A percentile compares a stretch with the other conserved stretches of the same genome.
These are phyloP conservation scores for Chenopodium album DNA, from an alignment of 148 eudicot genomes.

Conservation along the genomic window DNA sequence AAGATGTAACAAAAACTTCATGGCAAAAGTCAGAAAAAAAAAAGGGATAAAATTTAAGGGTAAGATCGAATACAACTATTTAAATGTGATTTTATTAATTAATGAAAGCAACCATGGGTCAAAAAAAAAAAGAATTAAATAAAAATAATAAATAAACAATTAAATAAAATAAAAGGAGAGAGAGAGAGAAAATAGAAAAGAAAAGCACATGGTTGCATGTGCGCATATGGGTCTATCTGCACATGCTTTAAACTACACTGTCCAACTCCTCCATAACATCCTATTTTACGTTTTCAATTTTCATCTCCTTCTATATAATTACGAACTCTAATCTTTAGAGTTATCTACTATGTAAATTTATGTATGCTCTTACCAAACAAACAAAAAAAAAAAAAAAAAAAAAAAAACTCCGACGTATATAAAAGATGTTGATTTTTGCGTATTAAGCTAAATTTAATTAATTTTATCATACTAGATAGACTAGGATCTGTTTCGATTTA, in stretches of 20 bases:
- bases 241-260: constrained; percentile 21
- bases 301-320: too few relatives aligned
- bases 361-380: too few relatives aligned
- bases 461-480: too few relatives aligned
- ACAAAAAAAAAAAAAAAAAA: too few relatives aligned
- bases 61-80: too few relatives aligned
- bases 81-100: constrained; percentile 10
- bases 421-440: too few relatives aligned
- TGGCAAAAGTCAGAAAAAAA: not conserved
- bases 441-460: too few relatives aligned
- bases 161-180: not conserved
- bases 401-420: rapidly evolving
- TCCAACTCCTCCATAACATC: not conserved
- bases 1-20: not conserved
- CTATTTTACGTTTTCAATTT: too few relatives aligned
- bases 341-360: too few relatives aligned
- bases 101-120: not conserved
- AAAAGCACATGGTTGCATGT: constrained; percentile 49
- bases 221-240: constrained; percentile 35
- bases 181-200: constrained; percentile 6
- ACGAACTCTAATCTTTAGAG: too few relatives aligned
- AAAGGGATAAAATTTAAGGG: not conserved
- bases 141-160: not conserved
- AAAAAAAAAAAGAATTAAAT: not conserved
- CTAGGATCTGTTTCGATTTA: too few relatives aligned